Evolutionary conservation across 805 yeast species (phyloP).

Genomic region (Lipomyces lipofer): DNA sequence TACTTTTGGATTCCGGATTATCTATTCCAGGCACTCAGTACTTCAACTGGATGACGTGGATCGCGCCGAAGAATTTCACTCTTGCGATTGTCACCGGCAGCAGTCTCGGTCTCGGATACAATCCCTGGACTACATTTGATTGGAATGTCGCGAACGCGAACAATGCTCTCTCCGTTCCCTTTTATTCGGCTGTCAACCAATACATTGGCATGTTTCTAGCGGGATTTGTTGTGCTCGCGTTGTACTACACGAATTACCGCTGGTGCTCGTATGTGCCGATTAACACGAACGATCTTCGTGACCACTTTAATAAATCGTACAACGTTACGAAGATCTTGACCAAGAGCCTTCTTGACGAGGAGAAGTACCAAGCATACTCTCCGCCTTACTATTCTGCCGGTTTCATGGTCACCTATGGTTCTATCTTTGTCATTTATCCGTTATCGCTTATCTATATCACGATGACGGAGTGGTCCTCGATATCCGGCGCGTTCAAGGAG

Average conservation of each 20-base stretch:
- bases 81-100: conserved; percentile 68
- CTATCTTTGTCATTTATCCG: conserved; percentile 54
- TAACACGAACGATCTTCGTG: conserved; percentile 48
- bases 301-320: conserved; percentile 53
- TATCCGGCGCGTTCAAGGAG: background rate
- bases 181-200: conserved; percentile 45
- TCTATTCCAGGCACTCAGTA: conserved; percentile 58
- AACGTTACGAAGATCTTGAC: conserved; percentile 53
- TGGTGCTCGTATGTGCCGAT: conserved; percentile 59
- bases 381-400: conserved; percentile 60
- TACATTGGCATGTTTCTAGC: conserved; percentile 48
- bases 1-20: conserved; percentile 66
- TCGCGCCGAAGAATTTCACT: conserved; percentile 54
- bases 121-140: conserved; percentile 65
- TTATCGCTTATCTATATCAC: conserved; percentile 7
- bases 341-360: conserved; percentile 47
- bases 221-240: conserved; percentile 51
- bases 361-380: conserved; percentile 57
- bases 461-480: conserved; percentile 5
- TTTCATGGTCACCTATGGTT: conserved; percentile 59
- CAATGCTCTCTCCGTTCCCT: conserved; percentile 17
- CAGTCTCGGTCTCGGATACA: conserved; percentile 58
- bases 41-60: conserved; percentile 67
- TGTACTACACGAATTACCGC: conserved; percentile 58
- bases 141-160: conserved; percentile 59